These are phyloP conservation scores for Priceomyces carsonii DNA, from an alignment of 805 yeast species.

Conservation along the genomic window DNA sequence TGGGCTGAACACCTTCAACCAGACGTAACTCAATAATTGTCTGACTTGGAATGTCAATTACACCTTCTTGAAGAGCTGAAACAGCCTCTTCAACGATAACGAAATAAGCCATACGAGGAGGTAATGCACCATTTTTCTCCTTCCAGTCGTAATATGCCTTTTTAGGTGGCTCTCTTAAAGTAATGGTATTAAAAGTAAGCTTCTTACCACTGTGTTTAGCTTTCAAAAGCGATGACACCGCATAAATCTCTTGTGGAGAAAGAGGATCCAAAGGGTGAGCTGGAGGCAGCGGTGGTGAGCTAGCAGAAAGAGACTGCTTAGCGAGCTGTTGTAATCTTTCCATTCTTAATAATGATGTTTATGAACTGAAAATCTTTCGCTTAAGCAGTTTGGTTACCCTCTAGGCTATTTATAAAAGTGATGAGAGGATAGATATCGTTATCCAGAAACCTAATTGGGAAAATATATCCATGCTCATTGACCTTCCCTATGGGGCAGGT, in stretches of 20 bases:
- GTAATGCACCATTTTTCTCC: conserved; percentile 57
- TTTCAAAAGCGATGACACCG: conserved; percentile 54
- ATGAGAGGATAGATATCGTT: too few species aligned
- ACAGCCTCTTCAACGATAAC: conserved; percentile 60
- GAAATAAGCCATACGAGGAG: conserved; percentile 68
- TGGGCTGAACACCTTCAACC: conserved; percentile 69
- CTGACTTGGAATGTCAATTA: conserved; percentile 55
- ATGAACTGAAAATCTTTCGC: too few species aligned
- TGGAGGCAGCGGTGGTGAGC: conserved; percentile 54
- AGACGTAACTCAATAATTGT: conserved; percentile 48
- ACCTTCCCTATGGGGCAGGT: conserved; percentile 10
- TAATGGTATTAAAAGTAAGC: conserved; percentile 65
- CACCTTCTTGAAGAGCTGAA: conserved; percentile 70
- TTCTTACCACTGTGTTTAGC: conserved; percentile 44
- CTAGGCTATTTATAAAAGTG: too few species aligned
- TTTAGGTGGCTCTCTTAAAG: conserved; percentile 72
- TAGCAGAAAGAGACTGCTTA: conserved; percentile 57
- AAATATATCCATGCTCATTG: conserved; percentile 5
- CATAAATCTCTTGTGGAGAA: conserved; percentile 59
- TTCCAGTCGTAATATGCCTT: conserved; percentile 64
- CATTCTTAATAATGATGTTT: too few species aligned
- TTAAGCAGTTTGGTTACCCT: too few species aligned
- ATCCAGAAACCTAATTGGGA: conserved; percentile 11
- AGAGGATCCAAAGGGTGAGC: conserved; percentile 74
- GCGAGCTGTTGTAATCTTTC: conserved; percentile 69